phyloP scores from a whole-genome alignment of 768 basidiomycete genomes.

The Candolleomyces eurysporus region DNA sequence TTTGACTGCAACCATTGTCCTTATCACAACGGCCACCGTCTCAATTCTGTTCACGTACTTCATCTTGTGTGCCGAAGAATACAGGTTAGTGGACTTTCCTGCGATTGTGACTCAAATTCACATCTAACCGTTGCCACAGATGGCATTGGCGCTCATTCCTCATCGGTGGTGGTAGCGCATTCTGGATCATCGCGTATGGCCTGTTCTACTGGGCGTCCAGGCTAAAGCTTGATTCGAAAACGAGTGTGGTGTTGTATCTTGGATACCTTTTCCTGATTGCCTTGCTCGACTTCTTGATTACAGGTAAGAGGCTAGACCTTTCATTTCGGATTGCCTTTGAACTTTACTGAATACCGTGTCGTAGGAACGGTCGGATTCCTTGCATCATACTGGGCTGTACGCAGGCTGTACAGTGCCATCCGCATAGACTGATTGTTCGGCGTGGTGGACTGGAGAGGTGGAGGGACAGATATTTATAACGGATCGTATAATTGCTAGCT shows the following conservation, averaged over 20 bases:
- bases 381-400: conserved; percentile 88
- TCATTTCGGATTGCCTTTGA: neutral
- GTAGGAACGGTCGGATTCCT: conserved; percentile 88
- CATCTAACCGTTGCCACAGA: conserved; percentile 32
- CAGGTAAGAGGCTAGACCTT: conserved; percentile 49
- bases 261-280: conserved; percentile 86
- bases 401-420: conserved; percentile 78
- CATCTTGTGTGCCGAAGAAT: conserved; percentile 91
- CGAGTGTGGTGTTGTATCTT: conserved; percentile 81
- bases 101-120: neutral
- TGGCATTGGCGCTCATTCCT: conserved; percentile 98
- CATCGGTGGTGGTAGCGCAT: conserved; percentile 86
- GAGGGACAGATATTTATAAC: too few species aligned
- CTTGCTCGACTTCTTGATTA: conserved; percentile 84
- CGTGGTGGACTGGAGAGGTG: too few species aligned
- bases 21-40: conserved; percentile 87
- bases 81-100: conserved; percentile 50
- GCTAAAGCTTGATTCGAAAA: conserved; percentile 79
- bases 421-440: conserved; percentile 56
- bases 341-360: conserved; percentile 2
- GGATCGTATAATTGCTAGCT: too few species aligned
- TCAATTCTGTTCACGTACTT: conserved; percentile 90
- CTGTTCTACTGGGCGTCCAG: conserved; percentile 86
- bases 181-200: conserved; percentile 90
- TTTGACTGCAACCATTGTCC: conserved; percentile 78